These are phyloP conservation scores for Microcyclospora tardicrescens DNA, from an alignment of 2,329 filamentous ascomycete genomes.

Conservation along the genomic window DNA sequence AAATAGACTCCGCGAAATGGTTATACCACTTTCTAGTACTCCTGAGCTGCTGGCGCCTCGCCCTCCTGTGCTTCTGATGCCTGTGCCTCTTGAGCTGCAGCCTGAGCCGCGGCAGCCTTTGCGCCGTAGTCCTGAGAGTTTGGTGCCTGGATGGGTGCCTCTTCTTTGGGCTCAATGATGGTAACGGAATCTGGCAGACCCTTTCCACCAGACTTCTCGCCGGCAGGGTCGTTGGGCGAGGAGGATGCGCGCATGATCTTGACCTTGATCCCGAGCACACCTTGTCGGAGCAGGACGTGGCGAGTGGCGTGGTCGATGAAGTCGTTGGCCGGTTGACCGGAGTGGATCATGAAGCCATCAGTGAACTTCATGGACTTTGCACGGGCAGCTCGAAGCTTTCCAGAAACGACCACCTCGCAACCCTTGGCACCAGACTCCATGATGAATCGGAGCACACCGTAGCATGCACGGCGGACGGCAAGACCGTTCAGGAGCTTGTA, in stretches of 20 bases:
- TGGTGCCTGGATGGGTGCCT: slow-evolving; percentile 87
- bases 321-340: slow-evolving; percentile 97
- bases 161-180: slow-evolving; percentile 99
- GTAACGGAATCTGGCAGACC: slow-evolving; percentile 95
- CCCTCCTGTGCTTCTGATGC: slow-evolving; percentile 19
- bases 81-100: slow-evolving; percentile 46
- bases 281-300: slow-evolving; percentile 98
- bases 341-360: slow-evolving; percentile 99
- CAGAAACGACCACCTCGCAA: slow-evolving; percentile 98
- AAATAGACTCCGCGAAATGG: no score
- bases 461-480: slow-evolving; percentile 96
- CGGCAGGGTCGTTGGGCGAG: slow-evolving; percentile 63
- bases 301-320: slow-evolving; percentile 98
- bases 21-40: slow-evolving; percentile 6
- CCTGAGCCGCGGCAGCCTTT: slow-evolving; percentile 60
- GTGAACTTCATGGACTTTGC: slow-evolving; percentile 99
- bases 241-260: slow-evolving; percentile 99
- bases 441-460: slow-evolving; percentile 97
- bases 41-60: slow-evolving; percentile 7
- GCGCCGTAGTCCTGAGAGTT: slow-evolving; percentile 98
- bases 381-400: slow-evolving; percentile 96
- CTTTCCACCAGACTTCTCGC: slow-evolving; percentile 97
- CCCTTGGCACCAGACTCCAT: slow-evolving; percentile 99
- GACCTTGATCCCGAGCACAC: slow-evolving; percentile 99
- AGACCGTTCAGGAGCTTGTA: slow-evolving; percentile 99